These are phyloP conservation scores for Bolboschoenus planiculmis DNA, from an alignment of 176 grass and related monocot genomes.

Conservation along the genomic window DNA sequence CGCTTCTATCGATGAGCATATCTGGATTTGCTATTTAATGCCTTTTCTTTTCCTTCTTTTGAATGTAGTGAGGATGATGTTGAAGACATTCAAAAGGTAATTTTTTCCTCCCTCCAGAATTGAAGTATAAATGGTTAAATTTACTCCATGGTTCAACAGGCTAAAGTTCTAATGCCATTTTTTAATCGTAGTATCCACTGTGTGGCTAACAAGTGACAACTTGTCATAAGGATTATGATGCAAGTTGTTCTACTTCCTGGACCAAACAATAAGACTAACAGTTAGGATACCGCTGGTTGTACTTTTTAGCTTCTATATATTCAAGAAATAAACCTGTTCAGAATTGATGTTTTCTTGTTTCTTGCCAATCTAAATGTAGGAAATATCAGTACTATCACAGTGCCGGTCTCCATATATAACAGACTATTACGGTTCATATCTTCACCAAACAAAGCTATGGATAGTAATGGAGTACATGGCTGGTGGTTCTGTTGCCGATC, in stretches of 20 bases:
- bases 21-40: background rate
- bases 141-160: too few relatives aligned
- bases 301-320: background rate
- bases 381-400: conserved; percentile 97
- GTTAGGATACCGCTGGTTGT: background rate
- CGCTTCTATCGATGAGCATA: background rate
- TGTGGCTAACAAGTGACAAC: background rate
- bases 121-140: background rate
- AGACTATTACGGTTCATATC: conserved; percentile 96
- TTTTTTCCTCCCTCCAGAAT: background rate
- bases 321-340: background rate
- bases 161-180: background rate
- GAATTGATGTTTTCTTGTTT: background rate
- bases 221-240: background rate
- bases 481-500: conserved; percentile 97
- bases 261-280: background rate
- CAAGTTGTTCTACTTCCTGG: background rate
- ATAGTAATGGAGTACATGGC: conserved; percentile 99
- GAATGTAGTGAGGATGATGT: conserved; percentile 91
- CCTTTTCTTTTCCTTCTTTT: conserved; percentile 6
- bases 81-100: conserved; percentile 99
- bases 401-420: conserved; percentile 99
- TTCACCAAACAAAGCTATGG: conserved; percentile 97
- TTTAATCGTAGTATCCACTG: background rate
- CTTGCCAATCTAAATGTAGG: conserved; percentile 45